phyloP scores from a whole-genome alignment of 2,329 filamentous ascomycete genomes.

The Aspergillaceae sp. region DNA sequence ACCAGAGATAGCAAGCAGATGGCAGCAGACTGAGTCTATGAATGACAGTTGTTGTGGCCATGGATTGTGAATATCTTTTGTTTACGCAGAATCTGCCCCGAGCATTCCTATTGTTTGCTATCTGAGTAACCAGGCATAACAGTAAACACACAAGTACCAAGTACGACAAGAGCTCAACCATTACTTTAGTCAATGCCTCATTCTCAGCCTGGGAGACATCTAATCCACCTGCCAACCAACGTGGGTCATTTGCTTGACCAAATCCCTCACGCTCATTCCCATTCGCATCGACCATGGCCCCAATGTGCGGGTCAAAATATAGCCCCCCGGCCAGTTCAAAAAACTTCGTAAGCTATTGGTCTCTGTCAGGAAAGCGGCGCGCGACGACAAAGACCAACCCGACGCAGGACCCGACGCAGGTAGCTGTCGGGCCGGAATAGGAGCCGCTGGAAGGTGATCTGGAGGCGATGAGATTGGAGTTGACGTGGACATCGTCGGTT shows the following conservation, averaged over 20 bases:
- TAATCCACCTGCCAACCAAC: slow-evolving; percentile 5
- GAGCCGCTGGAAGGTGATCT: background rate
- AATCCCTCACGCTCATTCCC: slow-evolving; percentile 6
- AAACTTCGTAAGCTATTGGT: slow-evolving; percentile 43
- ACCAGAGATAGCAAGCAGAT: no score
- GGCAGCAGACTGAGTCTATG: no score
- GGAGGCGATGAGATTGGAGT: background rate
- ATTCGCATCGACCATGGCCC: slow-evolving; percentile 3
- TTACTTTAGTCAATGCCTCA: slow-evolving; percentile 26
- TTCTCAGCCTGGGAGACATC: slow-evolving; percentile 27
- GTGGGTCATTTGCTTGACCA: slow-evolving; percentile 2
- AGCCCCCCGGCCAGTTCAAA: slow-evolving; percentile 52
- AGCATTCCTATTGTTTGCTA: no score
- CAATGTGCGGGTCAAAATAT: slow-evolving; percentile 19
- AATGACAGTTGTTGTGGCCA: no score
- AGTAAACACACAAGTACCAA: no score
- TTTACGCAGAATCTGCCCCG: no score
- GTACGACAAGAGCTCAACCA: slow-evolving; percentile 24
- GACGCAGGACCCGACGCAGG: slow-evolving; percentile 9
- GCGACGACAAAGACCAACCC: slow-evolving; percentile 13
- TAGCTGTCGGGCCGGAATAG: slow-evolving; percentile 2
- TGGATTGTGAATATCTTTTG: no score
- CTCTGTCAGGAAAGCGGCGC: slow-evolving; percentile 5
- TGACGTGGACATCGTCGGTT: background rate
- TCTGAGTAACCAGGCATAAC: no score